phyloP scores from a whole-genome alignment of 2,329 filamentous ascomycete species.

The Lomentospora prolificans region DNA sequence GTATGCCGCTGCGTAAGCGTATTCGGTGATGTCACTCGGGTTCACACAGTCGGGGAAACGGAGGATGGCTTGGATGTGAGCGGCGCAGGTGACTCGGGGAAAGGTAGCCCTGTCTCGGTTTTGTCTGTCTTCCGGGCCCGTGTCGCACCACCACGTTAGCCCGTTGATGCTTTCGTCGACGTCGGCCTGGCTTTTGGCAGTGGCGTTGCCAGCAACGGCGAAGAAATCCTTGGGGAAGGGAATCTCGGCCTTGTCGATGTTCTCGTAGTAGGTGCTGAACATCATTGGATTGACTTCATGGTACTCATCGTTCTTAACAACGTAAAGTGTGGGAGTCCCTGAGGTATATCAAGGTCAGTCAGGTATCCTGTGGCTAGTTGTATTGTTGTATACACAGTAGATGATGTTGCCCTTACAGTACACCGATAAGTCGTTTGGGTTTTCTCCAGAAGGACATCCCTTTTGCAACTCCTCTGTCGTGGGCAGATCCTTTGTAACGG shows the following conservation, averaged over 20 bases:
- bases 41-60: slow-evolving; percentile 18
- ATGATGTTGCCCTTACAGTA: slow-evolving; percentile 29
- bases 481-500: slow-evolving; percentile 20
- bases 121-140: slow-evolving; percentile 13
- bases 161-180: slow-evolving; percentile 12
- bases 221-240: slow-evolving; percentile 32
- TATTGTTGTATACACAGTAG: too few species aligned
- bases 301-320: slow-evolving; percentile 21
- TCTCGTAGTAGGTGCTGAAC: slow-evolving; percentile 36
- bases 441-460: slow-evolving; percentile 33
- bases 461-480: slow-evolving; percentile 23
- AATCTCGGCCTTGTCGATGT: slow-evolving; percentile 30
- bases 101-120: slow-evolving; percentile 17
- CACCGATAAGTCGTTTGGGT: slow-evolving; percentile 34
- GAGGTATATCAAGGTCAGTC: background rate
- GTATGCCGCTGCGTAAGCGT: slow-evolving; percentile 13
- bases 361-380: too few species aligned
- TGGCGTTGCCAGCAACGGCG: slow-evolving; percentile 29
- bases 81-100: slow-evolving; percentile 20
- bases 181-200: slow-evolving; percentile 18
- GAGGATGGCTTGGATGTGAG: slow-evolving; percentile 17
- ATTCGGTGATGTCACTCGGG: slow-evolving; percentile 13
- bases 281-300: slow-evolving; percentile 23
- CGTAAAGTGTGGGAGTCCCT: slow-evolving; percentile 30
- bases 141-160: slow-evolving; percentile 22